A percentile compares a stretch with the other conserved stretches of the same genome.
These are phyloP conservation scores for Ascosphaera acerosa DNA, from an alignment of 2,329 filamentous ascomycete species.

Conservation along the genomic window DNA sequence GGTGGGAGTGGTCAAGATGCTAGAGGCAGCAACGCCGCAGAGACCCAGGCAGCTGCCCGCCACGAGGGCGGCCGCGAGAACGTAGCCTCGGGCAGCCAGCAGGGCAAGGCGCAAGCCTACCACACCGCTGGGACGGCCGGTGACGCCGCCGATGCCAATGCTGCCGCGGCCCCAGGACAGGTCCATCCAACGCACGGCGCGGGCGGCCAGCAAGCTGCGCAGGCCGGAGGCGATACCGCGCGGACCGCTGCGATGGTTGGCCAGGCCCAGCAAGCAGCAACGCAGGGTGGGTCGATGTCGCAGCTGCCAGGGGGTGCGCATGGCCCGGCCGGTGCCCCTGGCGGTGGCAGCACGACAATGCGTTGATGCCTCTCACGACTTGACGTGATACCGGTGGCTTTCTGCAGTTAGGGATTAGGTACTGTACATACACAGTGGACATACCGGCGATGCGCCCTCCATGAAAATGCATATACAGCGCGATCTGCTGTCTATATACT, in stretches of 20 bases:
- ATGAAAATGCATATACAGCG: no score
- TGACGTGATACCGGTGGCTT: no score
- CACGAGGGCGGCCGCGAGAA: slow-evolving; percentile 1
- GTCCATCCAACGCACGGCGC: neutral
- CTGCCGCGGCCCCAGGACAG: neutral
- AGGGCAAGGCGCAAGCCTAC: neutral
- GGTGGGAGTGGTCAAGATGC: neutral
- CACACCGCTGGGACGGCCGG: slow-evolving; percentile 1
- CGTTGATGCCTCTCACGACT: no score
- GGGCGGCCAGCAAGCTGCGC: neutral
- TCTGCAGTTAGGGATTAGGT: no score
- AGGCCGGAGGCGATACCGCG: neutral
- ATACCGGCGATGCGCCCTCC: no score
- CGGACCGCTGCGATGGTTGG: neutral
- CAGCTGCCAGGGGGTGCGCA: neutral
- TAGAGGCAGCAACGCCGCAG: neutral
- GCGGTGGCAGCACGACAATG: no score
- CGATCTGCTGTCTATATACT: no score
- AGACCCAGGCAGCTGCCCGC: neutral
- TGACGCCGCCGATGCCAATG: slow-evolving; percentile 1
- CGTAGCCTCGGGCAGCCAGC: neutral
- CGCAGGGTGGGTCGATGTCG: slow-evolving; percentile 1
- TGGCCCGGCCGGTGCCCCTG: no score
- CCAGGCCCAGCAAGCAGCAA: no score
- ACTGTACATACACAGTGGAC: no score